Base-by-base conservation (phyloP, 805 yeast species). In the Saccharomycopsis vini region DNA sequence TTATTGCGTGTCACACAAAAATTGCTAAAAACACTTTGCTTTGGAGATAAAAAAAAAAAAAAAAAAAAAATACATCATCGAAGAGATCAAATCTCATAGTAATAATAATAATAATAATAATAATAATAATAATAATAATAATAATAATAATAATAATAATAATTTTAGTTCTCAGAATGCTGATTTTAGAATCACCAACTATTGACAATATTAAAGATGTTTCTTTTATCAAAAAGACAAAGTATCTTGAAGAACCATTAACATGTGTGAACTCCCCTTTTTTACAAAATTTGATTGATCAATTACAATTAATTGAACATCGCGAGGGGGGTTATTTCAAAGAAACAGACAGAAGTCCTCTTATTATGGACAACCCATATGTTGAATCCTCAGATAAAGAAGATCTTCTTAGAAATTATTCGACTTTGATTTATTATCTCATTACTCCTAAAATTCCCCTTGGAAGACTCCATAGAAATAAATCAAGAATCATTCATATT, bases 311-410 rank as follows among this genome's bases (percentile, higher is more conserved):
- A 18, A 53, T 60, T 5, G 64, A 64, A 18, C 80, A 75, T 54
- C 68, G 63, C 42, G 80, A 75, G 56, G 80, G 79, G 39, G 81
- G 80, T 0, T 75, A 68, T 52, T 75, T 68, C 54, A 71, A 63
- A 40, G 79, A 75, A 50, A 75, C 81, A 1, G 79, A 74, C 50
- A 64, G 77, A 45, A 67, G 77, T 6, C 70, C 72, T 2, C 67
- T 64, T 39, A 40, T 49, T 2, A 62, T 71, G 66, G 61, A 59
- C 13, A 62, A 62, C 36, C 69, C 73, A 6, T 65, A 64, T 49
- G 21, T 47, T 20, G 21, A 39, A 22, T 41, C 26, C 10, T 39
- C 32, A 30, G 44, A 42, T 4, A 45, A 44, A 10, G 48, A 45
- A 2, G 15, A 9, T 32, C 43, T 49, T 2, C 49, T 51, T 5